A percentile compares a stretch with the other conserved stretches of the same genome.
Evolutionary conservation across 176 grass and related monocot species (phyloP).

Genomic region (Puya raimondii): DNA sequence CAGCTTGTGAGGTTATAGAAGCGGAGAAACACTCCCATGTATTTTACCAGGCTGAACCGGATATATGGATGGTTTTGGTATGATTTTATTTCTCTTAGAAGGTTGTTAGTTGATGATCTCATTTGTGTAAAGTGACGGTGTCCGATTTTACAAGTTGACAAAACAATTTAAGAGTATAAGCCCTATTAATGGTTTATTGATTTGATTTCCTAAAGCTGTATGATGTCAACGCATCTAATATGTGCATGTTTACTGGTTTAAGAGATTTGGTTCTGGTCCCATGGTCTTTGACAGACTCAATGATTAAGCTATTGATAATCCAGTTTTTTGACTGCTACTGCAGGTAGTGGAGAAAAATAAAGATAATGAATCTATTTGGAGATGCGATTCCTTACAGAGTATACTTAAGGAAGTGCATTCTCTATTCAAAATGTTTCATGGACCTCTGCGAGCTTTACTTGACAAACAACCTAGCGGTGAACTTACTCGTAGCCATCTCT

Average conservation of each 20-base stretch:
- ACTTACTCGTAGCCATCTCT: conserved; percentile 65
- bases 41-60: conserved; percentile 81
- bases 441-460: conserved; percentile 60
- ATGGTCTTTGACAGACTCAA: conserved; percentile 3
- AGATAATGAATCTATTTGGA: conserved; percentile 55
- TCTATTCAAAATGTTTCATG: conserved; percentile 80
- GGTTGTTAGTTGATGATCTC: not conserved
- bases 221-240: not conserved
- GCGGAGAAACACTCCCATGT: conserved; percentile 80
- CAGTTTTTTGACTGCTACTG: not conserved
- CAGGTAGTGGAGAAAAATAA: conserved; percentile 91
- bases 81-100: conserved; percentile 5
- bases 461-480: conserved; percentile 83
- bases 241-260: not conserved
- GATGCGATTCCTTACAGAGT: conserved; percentile 46
- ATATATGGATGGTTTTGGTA: conserved; percentile 99
- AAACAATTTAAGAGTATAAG: too few relatives aligned
- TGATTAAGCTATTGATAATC: conserved; percentile 18
- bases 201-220: too few relatives aligned
- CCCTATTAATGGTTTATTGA: too few relatives aligned
- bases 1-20: conserved; percentile 89
- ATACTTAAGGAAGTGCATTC: conserved; percentile 89
- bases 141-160: not conserved
- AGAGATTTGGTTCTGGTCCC: not conserved
- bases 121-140: not conserved